Evolutionary conservation across 176 grass and related monocot genomes (phyloP).

Genomic region (Thalia dealbata): DNA sequence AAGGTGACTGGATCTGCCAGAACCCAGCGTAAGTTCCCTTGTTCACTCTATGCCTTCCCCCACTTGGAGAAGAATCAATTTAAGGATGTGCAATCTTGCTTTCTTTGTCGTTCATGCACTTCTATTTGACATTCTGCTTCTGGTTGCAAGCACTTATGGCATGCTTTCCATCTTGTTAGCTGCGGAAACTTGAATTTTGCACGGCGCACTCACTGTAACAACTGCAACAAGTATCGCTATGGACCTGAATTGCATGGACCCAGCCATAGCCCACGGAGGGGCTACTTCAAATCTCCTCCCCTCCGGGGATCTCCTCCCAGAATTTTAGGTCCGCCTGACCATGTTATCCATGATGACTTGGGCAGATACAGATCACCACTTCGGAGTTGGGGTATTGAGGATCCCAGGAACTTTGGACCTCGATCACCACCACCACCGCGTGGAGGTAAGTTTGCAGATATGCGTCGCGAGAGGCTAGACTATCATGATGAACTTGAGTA

Average conservation of each 20-base stretch:
- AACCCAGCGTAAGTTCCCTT: constrained; percentile 46
- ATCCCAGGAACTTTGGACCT: constrained; percentile 36
- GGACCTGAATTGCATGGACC: constrained; percentile 29
- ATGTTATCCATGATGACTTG: constrained; percentile 33
- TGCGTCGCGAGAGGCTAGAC: constrained; percentile 32
- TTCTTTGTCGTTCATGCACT: neutral
- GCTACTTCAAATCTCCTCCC: constrained; percentile 38
- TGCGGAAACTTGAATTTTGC: constrained; percentile 99
- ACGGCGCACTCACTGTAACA: constrained; percentile 79
- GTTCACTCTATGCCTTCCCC: neutral
- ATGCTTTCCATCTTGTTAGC: constrained; percentile 24
- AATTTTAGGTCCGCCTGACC: constrained; percentile 31
- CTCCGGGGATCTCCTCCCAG: constrained; percentile 36
- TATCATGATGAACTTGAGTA: constrained; percentile 35
- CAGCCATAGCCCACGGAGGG: constrained; percentile 36
- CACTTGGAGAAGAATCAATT: neutral
- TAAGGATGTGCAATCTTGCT: neutral
- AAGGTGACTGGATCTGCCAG: constrained; percentile 97
- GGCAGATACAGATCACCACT: constrained; percentile 44
- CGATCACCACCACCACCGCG: constrained; percentile 27
- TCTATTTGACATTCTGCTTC: constrained; percentile 12
- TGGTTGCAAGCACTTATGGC: constrained; percentile 9
- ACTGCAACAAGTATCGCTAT: constrained; percentile 62
- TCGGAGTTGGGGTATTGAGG: constrained; percentile 29
- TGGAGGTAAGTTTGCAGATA: constrained; percentile 30